Conservation (phyloP, 208 protist species). For the Tetramitus jugosus region DNA sequence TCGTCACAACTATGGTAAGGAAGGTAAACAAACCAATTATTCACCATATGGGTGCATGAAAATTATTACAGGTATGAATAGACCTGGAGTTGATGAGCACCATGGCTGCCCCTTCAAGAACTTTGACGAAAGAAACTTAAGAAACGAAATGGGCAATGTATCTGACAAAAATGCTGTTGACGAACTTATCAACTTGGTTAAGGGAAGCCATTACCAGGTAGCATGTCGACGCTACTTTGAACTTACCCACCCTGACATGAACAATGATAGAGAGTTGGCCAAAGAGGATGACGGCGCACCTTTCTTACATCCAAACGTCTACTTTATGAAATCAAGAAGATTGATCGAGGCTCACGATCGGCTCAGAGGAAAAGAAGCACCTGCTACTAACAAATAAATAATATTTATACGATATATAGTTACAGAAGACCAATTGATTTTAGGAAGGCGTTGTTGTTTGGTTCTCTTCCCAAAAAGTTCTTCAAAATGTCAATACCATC, state of each 20-base stretch:
- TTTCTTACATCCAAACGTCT: constrained; percentile 31
- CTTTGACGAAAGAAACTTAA: constrained; percentile 29
- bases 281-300: constrained; percentile 28
- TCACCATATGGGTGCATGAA: constrained; percentile 40
- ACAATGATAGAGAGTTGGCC: constrained; percentile 19
- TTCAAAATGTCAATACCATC: constrained; percentile 35
- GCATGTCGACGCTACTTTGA: constrained; percentile 55
- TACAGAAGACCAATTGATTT: constrained; percentile 13
- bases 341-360: no score
- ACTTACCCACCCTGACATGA: constrained; percentile 26
- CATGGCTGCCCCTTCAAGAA: constrained; percentile 58
- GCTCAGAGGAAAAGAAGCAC: no score
- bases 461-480: constrained; percentile 44
- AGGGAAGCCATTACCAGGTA: constrained; percentile 40
- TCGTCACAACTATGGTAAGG: constrained; percentile 56
- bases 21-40: constrained; percentile 48
- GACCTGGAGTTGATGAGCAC: constrained; percentile 30
- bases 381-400: no score
- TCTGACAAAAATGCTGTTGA: constrained; percentile 16
- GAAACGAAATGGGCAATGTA: constrained; percentile 21
- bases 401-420: no score
- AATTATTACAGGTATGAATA: constrained; percentile 26
- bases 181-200: constrained; percentile 25
- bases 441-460: constrained; percentile 41
- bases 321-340: constrained; percentile 28